Evolutionary conservation across 2,329 filamentous ascomycete species (phyloP).

Genomic region (Phyllosticta citribraziliensis): DNA sequence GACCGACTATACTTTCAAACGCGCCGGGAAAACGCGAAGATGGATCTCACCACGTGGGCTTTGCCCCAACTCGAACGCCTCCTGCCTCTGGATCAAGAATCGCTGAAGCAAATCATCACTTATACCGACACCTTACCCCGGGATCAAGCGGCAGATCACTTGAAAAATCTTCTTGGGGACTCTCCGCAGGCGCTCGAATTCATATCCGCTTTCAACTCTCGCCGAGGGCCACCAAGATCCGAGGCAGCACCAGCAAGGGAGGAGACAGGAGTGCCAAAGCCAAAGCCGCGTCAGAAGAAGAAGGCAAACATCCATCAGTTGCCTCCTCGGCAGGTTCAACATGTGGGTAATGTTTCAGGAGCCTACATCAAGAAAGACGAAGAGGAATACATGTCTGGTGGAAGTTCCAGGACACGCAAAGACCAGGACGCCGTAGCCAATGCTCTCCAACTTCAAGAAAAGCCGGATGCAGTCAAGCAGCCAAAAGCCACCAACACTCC

Average conservation of each 20-base stretch:
- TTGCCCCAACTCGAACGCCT: conserved; percentile 66
- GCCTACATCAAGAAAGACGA: conserved; percentile 69
- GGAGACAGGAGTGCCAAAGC: conserved; percentile 23
- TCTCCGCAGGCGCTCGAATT: conserved; percentile 65
- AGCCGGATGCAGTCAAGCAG: conserved; percentile 36
- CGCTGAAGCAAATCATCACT: conserved; percentile 72
- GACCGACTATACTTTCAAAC: neutral
- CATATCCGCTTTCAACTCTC: conserved; percentile 65
- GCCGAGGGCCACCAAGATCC: conserved; percentile 33
- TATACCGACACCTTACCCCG: conserved; percentile 72
- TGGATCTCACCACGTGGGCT: conserved; percentile 45
- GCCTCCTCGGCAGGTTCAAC: conserved; percentile 39
- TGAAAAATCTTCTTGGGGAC: conserved; percentile 81
- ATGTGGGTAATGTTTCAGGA: conserved; percentile 54
- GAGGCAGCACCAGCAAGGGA: neutral
- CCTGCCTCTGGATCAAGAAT: conserved; percentile 74
- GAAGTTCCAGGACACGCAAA: conserved; percentile 29
- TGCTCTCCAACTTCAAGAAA: conserved; percentile 41
- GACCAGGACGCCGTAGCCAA: conserved; percentile 31
- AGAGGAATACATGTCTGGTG: conserved; percentile 59
- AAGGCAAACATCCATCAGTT: conserved; percentile 24
- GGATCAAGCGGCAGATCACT: conserved; percentile 68
- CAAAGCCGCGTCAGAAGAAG: conserved; percentile 33
- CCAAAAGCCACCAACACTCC: conserved; percentile 13
- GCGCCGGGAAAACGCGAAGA: conserved; percentile 9